Evolutionary conservation across 495 filamentous ascomycete species (phyloP).

Genomic region (Amniculicola lignicola): DNA sequence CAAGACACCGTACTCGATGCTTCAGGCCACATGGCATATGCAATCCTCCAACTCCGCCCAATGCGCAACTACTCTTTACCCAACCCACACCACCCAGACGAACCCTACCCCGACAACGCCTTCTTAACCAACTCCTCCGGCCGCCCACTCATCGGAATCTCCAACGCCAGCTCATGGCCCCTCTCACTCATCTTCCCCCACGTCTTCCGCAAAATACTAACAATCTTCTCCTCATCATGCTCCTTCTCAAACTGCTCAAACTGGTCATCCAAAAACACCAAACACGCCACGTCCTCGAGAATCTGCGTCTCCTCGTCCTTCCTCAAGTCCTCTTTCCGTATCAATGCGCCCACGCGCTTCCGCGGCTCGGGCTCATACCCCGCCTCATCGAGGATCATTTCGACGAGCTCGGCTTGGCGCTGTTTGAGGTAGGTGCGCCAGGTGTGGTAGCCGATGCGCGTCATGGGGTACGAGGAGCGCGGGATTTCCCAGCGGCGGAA

Average conservation of each 20-base stretch:
- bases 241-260: constrained; percentile 70
- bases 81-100: neutral
- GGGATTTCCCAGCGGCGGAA: constrained; percentile 79
- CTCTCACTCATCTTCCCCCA: constrained; percentile 75
- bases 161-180: constrained; percentile 65
- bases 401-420: constrained; percentile 61
- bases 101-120: constrained; percentile 52
- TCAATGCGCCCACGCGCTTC: constrained; percentile 55
- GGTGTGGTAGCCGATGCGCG: constrained; percentile 65
- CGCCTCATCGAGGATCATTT: constrained; percentile 51
- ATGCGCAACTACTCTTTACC: too few relatives aligned
- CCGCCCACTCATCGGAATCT: constrained; percentile 60
- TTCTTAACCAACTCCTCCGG: constrained; percentile 58
- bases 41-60: too few relatives aligned
- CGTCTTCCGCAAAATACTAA: constrained; percentile 72
- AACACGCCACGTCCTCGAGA: constrained; percentile 79
- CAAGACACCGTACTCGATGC: neutral
- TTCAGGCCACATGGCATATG: neutral
- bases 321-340: constrained; percentile 64
- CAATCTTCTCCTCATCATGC: constrained; percentile 69
- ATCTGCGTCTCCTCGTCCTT: constrained; percentile 64
- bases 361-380: constrained; percentile 52
- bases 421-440: constrained; percentile 73
- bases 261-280: constrained; percentile 83
- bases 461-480: constrained; percentile 63